A percentile compares a stretch with the other conserved stretches of the same genome.
Conservation (phyloP, 768 basidiomycete genomes). For the Leccinum disarticulatum region DNA sequence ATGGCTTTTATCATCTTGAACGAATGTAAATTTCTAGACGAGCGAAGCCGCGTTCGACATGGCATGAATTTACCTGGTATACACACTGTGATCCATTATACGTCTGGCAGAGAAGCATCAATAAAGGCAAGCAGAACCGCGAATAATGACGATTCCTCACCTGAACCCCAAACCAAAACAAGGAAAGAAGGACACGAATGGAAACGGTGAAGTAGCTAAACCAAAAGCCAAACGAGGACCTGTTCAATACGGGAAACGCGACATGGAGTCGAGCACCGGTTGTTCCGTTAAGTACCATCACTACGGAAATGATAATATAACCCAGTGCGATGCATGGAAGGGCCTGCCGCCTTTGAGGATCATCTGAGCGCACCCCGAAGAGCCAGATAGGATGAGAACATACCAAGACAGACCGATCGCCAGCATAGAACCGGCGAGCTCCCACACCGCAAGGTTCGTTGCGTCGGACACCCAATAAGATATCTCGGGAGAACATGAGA, state of each 20-base stretch:
- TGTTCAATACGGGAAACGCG: conserved; percentile 73
- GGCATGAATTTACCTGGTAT: conserved; percentile 46
- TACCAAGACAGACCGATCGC: conserved; percentile 73
- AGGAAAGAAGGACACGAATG: conserved; percentile 69
- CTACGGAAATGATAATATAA: conserved; percentile 67
- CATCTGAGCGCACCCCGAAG: not conserved
- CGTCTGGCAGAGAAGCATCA: conserved; percentile 33
- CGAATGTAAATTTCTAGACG: not conserved
- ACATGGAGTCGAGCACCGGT: conserved; percentile 76
- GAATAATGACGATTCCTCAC: conserved; percentile 30
- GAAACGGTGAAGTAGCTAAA: conserved; percentile 84
- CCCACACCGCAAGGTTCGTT: conserved; percentile 44
- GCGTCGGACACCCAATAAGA: conserved; percentile 34
- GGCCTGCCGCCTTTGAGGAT: conserved; percentile 54
- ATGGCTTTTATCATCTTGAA: conserved; percentile 74
- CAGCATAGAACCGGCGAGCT: conserved; percentile 68
- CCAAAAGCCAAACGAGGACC: conserved; percentile 89
- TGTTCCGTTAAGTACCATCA: conserved; percentile 78
- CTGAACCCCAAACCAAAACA: conserved; percentile 84
- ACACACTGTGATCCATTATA: conserved; percentile 70
- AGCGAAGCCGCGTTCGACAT: not conserved
- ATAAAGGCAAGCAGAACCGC: not conserved
- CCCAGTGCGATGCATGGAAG: conserved; percentile 70
- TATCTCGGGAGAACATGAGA: conserved; percentile 16
- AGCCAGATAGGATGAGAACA: not conserved